Evolutionary conservation across 2,329 filamentous ascomycete species (phyloP), one percentile per base, ranked within the genome.

Genomic region (Fusarium coicis): DNA sequence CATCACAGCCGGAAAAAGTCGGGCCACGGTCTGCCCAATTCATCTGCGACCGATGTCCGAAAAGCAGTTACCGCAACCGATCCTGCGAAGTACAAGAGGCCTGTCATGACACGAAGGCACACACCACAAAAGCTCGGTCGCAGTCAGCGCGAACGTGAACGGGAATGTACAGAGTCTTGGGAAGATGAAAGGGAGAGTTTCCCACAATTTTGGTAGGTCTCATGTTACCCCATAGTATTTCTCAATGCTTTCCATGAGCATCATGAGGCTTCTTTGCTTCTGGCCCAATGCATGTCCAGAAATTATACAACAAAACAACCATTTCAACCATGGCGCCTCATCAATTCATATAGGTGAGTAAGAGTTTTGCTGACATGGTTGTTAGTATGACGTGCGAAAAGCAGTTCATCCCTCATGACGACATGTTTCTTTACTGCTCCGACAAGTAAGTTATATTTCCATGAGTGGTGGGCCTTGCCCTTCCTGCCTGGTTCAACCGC

Each of bases 341-440:
- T 19, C 32, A 44, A 55, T 55, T 28, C 28, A 16, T 42, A 42
- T n/a, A 15, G 50, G 42, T 12, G 40, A 26, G 55, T 19, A 28
- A 59, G 39, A 34, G 30, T 21, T 47, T 65, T 57, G 69, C 75
- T 78, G 68, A 80, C 70, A 52, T 66, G 34, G 16, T 60, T 63
- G 66, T 36, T 76, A 92, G 90, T 81, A 91, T 91, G 89, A 88
- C 86, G 15, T 92, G 90, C 80, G 90, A 91, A 79, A 91, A 91
- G 82, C 89, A 91, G 81, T 91, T 91, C 79, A 81, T 90, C 30
- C 86, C 89, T 55, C 83, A 86, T 44, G 87, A 89, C 77, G 88
- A 88, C 74, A 87, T 84, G 70, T 84, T 85, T 68, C 80, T 91
- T 47, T 92, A 91, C 82, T 92, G 90, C 81, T 91, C 90, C 42